A percentile compares a stretch with the other conserved stretches of the same genome.
Conservation (phyloP, 768 basidiomycete species). For the Calocera cornea region DNA sequence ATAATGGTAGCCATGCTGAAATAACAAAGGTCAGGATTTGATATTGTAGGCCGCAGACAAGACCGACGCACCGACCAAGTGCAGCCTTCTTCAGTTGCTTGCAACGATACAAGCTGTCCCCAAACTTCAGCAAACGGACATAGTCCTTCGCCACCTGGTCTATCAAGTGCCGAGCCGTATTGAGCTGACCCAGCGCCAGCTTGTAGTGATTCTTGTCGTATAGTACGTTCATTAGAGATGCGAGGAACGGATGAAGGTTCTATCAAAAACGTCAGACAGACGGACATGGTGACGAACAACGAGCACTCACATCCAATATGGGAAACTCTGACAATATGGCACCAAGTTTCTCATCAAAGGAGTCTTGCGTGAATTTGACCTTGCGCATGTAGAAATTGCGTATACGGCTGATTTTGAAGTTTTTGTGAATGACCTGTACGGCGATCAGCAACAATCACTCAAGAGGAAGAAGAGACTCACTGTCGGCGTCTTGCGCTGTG, state of each 20-base stretch:
- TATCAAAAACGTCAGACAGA: constrained; percentile 15
- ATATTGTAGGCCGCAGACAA: neutral
- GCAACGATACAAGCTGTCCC: constrained; percentile 92
- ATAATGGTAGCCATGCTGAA: constrained; percentile 94
- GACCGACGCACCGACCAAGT: constrained; percentile 67
- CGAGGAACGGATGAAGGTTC: constrained; percentile 93
- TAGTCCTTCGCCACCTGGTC: constrained; percentile 97
- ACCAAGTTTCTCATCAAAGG: constrained; percentile 89
- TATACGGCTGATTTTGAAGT: constrained; percentile 98
- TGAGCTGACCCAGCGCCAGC: constrained; percentile 90
- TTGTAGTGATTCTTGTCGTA: constrained; percentile 99
- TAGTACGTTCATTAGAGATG: constrained; percentile 91
- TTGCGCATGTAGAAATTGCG: constrained; percentile 98
- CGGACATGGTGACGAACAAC: neutral
- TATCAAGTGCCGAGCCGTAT: constrained; percentile 89
- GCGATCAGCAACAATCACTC: neutral
- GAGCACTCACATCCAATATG: constrained; percentile 71
- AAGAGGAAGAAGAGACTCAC: constrained; percentile 29
- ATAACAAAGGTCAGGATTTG: neutral
- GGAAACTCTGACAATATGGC: constrained; percentile 94
- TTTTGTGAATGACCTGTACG: constrained; percentile 87
- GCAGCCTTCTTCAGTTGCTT: constrained; percentile 97
- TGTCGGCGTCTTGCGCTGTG: constrained; percentile 94
- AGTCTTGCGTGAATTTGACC: constrained; percentile 96
- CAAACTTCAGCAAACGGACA: constrained; percentile 90